Percentiles rank a stretch among this genome's conserved stretches.
phyloP scores from a whole-genome alignment of 2,329 filamentous ascomycete genomes.

The Aurifilum marmelostoma region DNA sequence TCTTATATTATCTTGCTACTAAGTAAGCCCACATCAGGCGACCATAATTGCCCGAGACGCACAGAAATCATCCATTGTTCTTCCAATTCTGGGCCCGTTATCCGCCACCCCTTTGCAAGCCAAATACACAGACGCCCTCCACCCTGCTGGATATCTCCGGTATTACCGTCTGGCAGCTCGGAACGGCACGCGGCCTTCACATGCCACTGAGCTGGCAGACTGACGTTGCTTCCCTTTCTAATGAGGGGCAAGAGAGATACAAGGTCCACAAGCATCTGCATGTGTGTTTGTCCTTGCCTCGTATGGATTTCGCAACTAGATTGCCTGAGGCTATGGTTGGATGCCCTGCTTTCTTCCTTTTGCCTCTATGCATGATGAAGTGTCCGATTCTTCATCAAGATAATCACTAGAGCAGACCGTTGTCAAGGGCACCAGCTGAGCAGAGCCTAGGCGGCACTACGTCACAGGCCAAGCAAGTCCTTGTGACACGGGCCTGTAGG shows the following conservation, averaged over 20 bases:
- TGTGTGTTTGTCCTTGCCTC: background rate
- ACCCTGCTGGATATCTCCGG: conserved; percentile 7
- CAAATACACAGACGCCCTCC: background rate
- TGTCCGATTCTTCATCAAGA: background rate
- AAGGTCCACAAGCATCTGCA: background rate
- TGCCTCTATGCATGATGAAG: conserved; percentile 6
- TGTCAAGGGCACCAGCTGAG: background rate
- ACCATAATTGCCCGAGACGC: background rate
- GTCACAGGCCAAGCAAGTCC: background rate
- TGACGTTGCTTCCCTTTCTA: background rate
- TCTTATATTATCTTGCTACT: background rate
- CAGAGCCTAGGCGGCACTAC: conserved; percentile 12
- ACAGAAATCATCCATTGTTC: background rate
- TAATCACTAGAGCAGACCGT: background rate
- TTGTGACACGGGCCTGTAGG: background rate
- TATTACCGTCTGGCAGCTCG: conserved; percentile 8
- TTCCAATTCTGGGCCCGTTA: background rate
- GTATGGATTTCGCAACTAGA: background rate
- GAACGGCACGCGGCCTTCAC: conserved; percentile 9
- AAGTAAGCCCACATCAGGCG: background rate
- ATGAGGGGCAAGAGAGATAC: background rate
- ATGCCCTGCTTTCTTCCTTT: background rate
- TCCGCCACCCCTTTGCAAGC: background rate
- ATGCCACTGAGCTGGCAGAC: conserved; percentile 5
- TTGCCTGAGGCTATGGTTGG: background rate